Evolutionary conservation across 257 asterid genomes (phyloP).

Genomic region (Schizonepeta tenuifolia): DNA sequence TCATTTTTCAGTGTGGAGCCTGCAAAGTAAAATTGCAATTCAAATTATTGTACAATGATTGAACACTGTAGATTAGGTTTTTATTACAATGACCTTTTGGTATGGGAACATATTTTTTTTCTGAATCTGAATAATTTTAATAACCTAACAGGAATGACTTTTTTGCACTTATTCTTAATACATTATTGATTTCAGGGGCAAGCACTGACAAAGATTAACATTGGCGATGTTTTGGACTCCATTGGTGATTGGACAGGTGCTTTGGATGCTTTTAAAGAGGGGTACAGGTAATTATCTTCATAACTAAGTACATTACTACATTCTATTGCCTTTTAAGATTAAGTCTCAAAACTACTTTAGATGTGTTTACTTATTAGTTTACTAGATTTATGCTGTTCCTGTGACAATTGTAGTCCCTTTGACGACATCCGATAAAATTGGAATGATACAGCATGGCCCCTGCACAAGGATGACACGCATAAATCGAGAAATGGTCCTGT

Average conservation of each 20-base stretch:
- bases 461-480: constrained; percentile 83
- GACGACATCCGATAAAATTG: constrained; percentile 45
- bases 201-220: constrained; percentile 80
- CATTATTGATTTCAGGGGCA: constrained; percentile 71
- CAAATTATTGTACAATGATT: constrained; percentile 11
- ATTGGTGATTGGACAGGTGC: constrained; percentile 74
- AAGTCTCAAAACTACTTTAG: background rate
- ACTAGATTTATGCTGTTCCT: constrained; percentile 19
- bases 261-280: constrained; percentile 75
- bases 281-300: constrained; percentile 60
- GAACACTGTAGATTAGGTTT: background rate
- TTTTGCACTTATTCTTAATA: constrained; percentile 26
- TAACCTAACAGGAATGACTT: constrained; percentile 14
- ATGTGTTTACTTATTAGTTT: constrained; percentile 15
- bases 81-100: constrained; percentile 16
- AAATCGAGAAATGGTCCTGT: constrained; percentile 63
- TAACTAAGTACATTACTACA: background rate
- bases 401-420: constrained; percentile 21
- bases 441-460: constrained; percentile 80
- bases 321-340: constrained; percentile 13
- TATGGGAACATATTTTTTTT: constrained; percentile 2
- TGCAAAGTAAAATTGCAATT: background rate
- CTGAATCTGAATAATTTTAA: constrained; percentile 19
- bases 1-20: constrained; percentile 28
- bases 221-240: constrained; percentile 79